A percentile compares a stretch with the other conserved stretches of the same genome.
Conservation (phyloP, 129 eudicot genomes). For the Pseudognaphalium luteoalbum region DNA sequence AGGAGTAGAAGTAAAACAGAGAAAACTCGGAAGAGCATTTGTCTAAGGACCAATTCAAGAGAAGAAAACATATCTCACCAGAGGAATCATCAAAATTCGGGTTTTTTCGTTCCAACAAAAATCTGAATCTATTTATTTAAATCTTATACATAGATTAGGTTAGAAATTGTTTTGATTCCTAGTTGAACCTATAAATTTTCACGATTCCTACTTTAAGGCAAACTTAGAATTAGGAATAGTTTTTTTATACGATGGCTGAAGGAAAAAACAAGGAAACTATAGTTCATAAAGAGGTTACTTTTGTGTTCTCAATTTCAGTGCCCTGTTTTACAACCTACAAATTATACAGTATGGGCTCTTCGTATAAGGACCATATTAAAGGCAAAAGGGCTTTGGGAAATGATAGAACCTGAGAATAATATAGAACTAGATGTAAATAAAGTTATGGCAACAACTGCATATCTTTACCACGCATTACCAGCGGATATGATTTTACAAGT, state of each 20-base stretch:
- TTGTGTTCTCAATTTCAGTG: not conserved
- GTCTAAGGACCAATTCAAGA: no score
- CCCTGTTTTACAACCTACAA: not conserved
- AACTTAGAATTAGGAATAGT: not conserved
- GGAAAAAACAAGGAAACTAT: not conserved
- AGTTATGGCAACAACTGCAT: conserved; percentile 1
- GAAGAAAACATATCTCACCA: no score
- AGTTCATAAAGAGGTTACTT: not conserved
- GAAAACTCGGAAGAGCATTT: no score
- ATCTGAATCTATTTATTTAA: no score
- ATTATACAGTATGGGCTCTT: not conserved
- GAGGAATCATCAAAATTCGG: no score
- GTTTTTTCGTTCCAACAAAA: no score
- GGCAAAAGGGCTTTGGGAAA: not conserved
- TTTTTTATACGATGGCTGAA: not conserved
- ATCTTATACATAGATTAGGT: no score
- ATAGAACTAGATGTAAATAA: not conserved
- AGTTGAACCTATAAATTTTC: conserved; percentile 2
- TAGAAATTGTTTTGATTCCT: no score
- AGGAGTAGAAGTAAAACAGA: no score
- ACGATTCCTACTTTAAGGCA: not conserved
- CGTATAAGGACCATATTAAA: not conserved
- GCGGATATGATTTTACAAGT: no score
- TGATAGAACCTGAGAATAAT: not conserved
- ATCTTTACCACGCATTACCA: conserved; percentile 1